Percentiles rank a stretch among this genome's conserved stretches.
These are phyloP conservation scores for Solanum ahanhuiri DNA, from an alignment of 257 asterid species.

Conservation along the genomic window DNA sequence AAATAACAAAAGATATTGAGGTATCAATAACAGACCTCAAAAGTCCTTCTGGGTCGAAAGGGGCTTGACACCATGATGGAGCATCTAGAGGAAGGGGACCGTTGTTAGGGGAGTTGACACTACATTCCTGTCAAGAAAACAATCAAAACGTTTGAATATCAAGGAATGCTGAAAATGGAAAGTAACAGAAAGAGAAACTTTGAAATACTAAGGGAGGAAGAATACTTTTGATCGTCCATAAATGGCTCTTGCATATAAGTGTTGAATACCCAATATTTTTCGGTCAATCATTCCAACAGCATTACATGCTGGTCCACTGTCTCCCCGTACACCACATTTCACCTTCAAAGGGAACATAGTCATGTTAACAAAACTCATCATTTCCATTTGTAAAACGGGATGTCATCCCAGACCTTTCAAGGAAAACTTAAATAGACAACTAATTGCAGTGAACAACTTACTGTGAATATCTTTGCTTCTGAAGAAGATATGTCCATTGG, in stretches of 20 bases:
- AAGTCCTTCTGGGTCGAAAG: constrained; percentile 71
- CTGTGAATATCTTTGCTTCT: constrained; percentile 19
- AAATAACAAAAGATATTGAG: background rate
- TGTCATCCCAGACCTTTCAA: background rate
- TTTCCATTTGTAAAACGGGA: background rate
- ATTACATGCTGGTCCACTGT: constrained; percentile 69
- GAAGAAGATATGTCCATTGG: constrained; percentile 24
- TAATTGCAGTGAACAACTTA: constrained; percentile 11
- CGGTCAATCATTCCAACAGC: constrained; percentile 74
- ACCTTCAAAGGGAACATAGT: constrained; percentile 28
- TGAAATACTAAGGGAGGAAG: background rate
- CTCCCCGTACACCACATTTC: constrained; percentile 51
- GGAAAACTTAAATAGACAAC: background rate
- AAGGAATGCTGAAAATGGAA: background rate
- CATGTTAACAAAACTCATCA: constrained; percentile 1
- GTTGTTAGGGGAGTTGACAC: constrained; percentile 60
- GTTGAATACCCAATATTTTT: constrained; percentile 45
- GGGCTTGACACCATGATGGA: constrained; percentile 74
- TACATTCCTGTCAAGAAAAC: constrained; percentile 45
- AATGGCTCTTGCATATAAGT: constrained; percentile 39
- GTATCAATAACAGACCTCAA: constrained; percentile 37
- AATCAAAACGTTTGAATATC: constrained; percentile 1
- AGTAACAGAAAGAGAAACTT: background rate
- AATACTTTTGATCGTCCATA: constrained; percentile 45
- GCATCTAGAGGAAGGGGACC: constrained; percentile 64